Percentiles rank a stretch among this genome's conserved stretches.
Conservation (phyloP, 1,284 basidiomycete genomes). For the Marasmius fiardii region DNA sequence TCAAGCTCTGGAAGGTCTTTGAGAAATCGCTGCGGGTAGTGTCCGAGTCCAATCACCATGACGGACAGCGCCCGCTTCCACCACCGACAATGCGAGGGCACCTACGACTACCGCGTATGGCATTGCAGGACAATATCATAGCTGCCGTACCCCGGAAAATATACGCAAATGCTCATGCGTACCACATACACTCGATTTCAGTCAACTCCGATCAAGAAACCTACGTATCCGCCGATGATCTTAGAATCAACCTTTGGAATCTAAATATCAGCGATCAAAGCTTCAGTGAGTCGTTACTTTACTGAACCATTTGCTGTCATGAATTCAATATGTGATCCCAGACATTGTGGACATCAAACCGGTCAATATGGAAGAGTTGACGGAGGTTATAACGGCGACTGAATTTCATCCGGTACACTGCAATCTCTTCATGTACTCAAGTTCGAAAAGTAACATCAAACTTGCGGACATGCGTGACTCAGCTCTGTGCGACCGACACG, state of each 20-base stretch:
- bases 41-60: conserved; percentile 93
- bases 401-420: conserved; percentile 98
- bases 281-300: conserved; percentile 75
- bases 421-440: conserved; percentile 99
- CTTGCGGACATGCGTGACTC: conserved; percentile 99
- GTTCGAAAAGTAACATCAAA: conserved; percentile 99
- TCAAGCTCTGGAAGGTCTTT: conserved; percentile 99
- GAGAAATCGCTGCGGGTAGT: conserved; percentile 97
- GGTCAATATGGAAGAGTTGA: conserved; percentile 99
- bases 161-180: conserved; percentile 98
- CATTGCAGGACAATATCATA: conserved; percentile 95
- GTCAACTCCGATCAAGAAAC: conserved; percentile 99
- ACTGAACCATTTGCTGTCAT: conserved; percentile 1
- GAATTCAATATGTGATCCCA: conserved; percentile 28
- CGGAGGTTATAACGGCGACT: conserved; percentile 98
- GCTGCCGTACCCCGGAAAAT: conserved; percentile 98
- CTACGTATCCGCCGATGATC: conserved; percentile 97
- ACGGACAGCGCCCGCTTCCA: conserved; percentile 67
- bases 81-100: conserved; percentile 54
- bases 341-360: conserved; percentile 99
- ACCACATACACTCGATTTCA: conserved; percentile 99
- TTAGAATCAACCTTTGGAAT: conserved; percentile 98
- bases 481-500: conserved; percentile 93
- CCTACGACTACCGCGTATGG: conserved; percentile 85
- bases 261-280: conserved; percentile 98